Conservation (phyloP, 805 yeast genomes). For the Cyberlindnera euphorbiae region DNA sequence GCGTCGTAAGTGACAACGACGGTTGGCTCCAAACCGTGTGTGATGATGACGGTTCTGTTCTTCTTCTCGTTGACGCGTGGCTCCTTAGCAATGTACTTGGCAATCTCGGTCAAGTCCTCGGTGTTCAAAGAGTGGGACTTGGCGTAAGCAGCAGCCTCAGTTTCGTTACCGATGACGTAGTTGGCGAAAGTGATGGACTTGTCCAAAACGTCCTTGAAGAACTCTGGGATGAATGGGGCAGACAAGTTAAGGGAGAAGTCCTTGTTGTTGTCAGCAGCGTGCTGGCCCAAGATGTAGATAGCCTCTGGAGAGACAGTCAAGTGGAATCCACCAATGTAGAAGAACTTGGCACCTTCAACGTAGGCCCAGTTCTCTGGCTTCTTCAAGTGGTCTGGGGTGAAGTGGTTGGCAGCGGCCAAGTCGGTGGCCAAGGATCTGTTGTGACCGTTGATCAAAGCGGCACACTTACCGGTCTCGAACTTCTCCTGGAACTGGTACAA, state of each 20-base stretch:
- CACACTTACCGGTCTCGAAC: slow-evolving; percentile 94
- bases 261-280: slow-evolving; percentile 81
- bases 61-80: slow-evolving; percentile 67
- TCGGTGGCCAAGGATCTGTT: slow-evolving; percentile 94
- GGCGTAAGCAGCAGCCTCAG: slow-evolving; percentile 94
- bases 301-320: slow-evolving; percentile 97
- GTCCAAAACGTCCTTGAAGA: slow-evolving; percentile 89
- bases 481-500: slow-evolving; percentile 76
- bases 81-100: slow-evolving; percentile 72
- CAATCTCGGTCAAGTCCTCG: slow-evolving; percentile 67
- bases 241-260: slow-evolving; percentile 80
- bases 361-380: slow-evolving; percentile 84
- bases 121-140: slow-evolving; percentile 66
- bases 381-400: slow-evolving; percentile 82
- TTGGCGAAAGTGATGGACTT: slow-evolving; percentile 81
- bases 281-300: slow-evolving; percentile 81
- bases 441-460: slow-evolving; percentile 84
- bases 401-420: slow-evolving; percentile 96
- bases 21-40: slow-evolving; percentile 94
- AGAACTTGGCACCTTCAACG: slow-evolving; percentile 76
- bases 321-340: slow-evolving; percentile 98
- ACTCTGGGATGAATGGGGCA: slow-evolving; percentile 95
- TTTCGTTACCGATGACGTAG: slow-evolving; percentile 89
- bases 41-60: slow-evolving; percentile 85
- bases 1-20: slow-evolving; percentile 61